Conservation (phyloP, 73 alveolate species). For the Urostyla sp. region DNA sequence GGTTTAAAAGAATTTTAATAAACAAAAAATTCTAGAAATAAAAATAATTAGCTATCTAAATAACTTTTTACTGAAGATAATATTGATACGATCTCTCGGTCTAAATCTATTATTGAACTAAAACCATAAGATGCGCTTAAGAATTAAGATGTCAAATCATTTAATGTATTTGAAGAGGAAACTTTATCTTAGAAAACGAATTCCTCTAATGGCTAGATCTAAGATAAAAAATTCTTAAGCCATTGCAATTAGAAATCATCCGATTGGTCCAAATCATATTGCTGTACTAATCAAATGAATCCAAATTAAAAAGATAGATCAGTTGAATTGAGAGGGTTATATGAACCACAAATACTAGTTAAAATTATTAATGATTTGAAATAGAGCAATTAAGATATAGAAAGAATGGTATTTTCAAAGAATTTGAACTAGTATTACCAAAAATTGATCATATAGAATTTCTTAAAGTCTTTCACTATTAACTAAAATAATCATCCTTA, state of each 20-base stretch:
- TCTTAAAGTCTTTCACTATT: neutral
- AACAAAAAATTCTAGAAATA: neutral
- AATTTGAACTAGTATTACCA: neutral
- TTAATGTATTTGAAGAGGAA: neutral
- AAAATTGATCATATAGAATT: neutral
- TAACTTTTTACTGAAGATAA: neutral
- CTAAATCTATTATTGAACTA: no score
- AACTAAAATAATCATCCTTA: neutral
- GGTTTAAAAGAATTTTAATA: neutral
- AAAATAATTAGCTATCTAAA: neutral
- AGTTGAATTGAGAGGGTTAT: slow-evolving; percentile 23
- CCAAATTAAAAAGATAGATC: slow-evolving; percentile 21
- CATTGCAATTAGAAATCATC: slow-evolving; percentile 6
- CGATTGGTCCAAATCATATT: no score
- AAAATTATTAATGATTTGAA: neutral
- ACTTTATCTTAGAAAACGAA: neutral
- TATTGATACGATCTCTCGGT: no score
- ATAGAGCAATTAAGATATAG: neutral
- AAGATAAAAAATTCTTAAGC: neutral
- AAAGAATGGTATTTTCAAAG: slow-evolving; percentile 4
- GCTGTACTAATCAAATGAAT: no score
- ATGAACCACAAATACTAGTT: neutral
- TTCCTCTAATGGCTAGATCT: neutral
- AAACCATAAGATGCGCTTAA: neutral
- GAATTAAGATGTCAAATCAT: neutral